Percentiles rank a stretch among this genome's conserved stretches.
phyloP scores from a whole-genome alignment of 768 basidiomycete species.

The Auriscalpium orientale region DNA sequence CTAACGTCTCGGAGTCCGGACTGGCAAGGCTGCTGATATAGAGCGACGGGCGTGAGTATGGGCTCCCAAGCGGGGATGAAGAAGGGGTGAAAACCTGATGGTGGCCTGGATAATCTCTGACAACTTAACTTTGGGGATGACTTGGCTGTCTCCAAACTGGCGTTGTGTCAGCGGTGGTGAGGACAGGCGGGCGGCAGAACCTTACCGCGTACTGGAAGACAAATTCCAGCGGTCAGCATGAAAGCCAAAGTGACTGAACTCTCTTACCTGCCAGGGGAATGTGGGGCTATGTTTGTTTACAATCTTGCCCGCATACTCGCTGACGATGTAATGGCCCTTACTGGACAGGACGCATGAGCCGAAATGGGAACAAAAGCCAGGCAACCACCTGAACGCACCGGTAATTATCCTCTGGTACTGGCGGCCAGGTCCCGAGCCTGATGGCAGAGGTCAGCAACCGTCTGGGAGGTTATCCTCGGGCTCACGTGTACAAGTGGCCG shows the following conservation, averaged over 20 bases:
- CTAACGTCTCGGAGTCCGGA: slow-evolving; percentile 66
- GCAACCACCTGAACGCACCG: slow-evolving; percentile 33
- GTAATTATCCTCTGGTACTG: slow-evolving; percentile 67
- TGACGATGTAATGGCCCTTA: slow-evolving; percentile 66
- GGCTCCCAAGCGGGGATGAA: background rate
- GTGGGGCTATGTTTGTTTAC: slow-evolving; percentile 55
- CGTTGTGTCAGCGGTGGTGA: background rate
- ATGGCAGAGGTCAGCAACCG: background rate
- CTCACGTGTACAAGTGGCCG: slow-evolving; percentile 62
- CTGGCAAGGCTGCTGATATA: slow-evolving; percentile 57
- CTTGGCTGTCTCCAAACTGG: slow-evolving; percentile 75
- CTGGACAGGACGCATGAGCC: slow-evolving; percentile 20
- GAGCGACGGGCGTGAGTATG: background rate
- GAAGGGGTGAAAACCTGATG: slow-evolving; percentile 43
- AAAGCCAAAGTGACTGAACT: background rate
- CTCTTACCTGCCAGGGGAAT: slow-evolving; percentile 67
- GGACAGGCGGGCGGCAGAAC: slow-evolving; percentile 7
- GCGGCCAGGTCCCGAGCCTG: slow-evolving; percentile 71
- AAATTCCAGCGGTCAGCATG: background rate
- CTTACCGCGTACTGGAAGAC: slow-evolving; percentile 57
- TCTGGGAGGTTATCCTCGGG: background rate
- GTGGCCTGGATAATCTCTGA: slow-evolving; percentile 65
- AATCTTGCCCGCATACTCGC: slow-evolving; percentile 60
- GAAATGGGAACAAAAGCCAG: slow-evolving; percentile 1
- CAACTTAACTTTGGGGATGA: slow-evolving; percentile 59